phyloP scores from a whole-genome alignment of 139 green algal genomes.

The Yamagishiella unicocca region DNA sequence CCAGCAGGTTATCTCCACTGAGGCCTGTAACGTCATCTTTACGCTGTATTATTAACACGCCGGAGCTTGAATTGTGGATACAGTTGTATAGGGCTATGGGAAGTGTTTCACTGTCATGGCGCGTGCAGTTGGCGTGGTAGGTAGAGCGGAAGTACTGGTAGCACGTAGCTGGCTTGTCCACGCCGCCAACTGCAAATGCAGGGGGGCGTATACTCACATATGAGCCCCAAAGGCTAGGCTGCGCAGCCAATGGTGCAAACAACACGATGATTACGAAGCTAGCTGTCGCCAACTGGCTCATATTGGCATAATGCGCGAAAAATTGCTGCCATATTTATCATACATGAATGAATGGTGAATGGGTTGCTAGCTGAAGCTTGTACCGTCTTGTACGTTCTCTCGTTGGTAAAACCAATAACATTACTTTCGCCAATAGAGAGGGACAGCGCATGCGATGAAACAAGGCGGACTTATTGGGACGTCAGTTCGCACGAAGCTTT shows the following conservation, averaged over 20 bases:
- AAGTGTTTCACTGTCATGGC: neutral
- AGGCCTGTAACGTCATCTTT: neutral
- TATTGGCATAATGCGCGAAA: too few relatives aligned
- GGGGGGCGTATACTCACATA: constrained; percentile 2
- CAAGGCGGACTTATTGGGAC: too few relatives aligned
- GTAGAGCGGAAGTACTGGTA: neutral
- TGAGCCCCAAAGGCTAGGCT: neutral
- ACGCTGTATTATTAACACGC: constrained; percentile 9
- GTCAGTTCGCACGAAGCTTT: too few relatives aligned
- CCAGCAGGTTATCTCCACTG: neutral
- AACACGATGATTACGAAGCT: too few relatives aligned
- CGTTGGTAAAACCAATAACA: too few relatives aligned
- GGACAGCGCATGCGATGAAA: too few relatives aligned
- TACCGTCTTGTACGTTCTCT: too few relatives aligned
- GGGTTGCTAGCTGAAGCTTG: too few relatives aligned
- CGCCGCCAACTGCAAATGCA: neutral
- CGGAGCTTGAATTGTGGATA: neutral
- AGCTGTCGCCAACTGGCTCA: too few relatives aligned
- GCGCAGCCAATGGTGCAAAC: neutral
- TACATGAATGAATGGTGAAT: too few relatives aligned
- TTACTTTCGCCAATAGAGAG: too few relatives aligned
- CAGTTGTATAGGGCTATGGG: constrained; percentile 24
- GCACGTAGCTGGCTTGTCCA: neutral
- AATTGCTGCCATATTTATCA: too few relatives aligned
- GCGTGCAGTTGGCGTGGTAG: neutral